phyloP scores from a whole-genome alignment of 345 rosid genomes.

The Citrus glauca region DNA sequence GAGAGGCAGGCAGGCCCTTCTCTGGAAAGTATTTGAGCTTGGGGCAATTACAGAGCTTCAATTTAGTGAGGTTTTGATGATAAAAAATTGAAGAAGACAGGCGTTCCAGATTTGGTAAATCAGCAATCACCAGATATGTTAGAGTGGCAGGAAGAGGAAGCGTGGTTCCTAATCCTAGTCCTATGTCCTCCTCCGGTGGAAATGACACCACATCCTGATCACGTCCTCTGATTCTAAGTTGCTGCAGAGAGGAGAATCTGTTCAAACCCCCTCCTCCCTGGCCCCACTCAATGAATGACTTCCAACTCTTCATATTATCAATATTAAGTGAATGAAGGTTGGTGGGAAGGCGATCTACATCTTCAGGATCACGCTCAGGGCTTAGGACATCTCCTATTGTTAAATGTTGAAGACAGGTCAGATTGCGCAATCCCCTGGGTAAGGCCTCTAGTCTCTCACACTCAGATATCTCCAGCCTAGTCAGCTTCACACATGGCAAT shows the following conservation, averaged over 20 bases:
- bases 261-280: conserved; percentile 20
- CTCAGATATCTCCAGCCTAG: not conserved
- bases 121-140: not conserved
- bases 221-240: not conserved
- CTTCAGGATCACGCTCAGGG: not conserved
- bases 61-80: conserved; percentile 6
- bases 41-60: conserved; percentile 6
- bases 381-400: not conserved
- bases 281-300: conserved; percentile 20
- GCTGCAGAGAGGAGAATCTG: conserved; percentile 8
- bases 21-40: conserved; percentile 8
- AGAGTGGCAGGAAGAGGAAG: conserved; percentile 19
- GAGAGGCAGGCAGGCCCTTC: not conserved
- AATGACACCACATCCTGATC: conserved; percentile 10
- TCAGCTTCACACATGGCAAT: not conserved
- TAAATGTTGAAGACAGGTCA: conserved; percentile 1
- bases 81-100: not conserved
- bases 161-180: not conserved
- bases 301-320: not conserved
- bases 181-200: conserved; percentile 10
- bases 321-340: not conserved
- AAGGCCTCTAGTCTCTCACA: conserved; percentile 1
- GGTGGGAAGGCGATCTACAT: not conserved
- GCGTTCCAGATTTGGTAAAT: conserved; percentile 19
- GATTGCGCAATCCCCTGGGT: not conserved